A percentile compares a stretch with the other conserved stretches of the same genome.
These are phyloP conservation scores for Neopestalotiopsis rosae DNA, from an alignment of 2,329 filamentous ascomycete genomes.

Conservation along the genomic window DNA sequence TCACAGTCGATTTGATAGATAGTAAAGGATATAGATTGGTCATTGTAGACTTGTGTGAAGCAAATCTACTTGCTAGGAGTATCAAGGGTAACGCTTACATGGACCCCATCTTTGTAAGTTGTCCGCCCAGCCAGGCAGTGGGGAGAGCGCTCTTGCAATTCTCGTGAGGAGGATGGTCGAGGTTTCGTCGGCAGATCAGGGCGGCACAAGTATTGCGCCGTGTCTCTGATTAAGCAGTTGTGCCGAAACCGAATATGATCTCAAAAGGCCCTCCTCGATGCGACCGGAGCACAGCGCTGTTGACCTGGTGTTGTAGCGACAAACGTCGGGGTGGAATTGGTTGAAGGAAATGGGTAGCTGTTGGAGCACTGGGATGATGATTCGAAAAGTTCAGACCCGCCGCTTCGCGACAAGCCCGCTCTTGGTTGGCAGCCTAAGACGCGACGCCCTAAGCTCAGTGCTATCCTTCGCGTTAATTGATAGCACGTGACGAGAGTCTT, in stretches of 20 bases:
- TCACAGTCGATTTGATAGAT: neutral
- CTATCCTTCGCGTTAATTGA: conserved; percentile 20
- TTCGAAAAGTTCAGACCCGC: conserved; percentile 8
- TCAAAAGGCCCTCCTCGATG: neutral
- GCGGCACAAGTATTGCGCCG: neutral
- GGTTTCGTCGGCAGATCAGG: neutral
- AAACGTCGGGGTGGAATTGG: neutral
- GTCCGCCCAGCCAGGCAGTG: neutral
- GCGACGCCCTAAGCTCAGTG: conserved; percentile 10
- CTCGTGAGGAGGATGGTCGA: neutral
- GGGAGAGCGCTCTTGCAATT: neutral
- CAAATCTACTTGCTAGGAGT: neutral
- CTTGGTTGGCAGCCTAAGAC: neutral
- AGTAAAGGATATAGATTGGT: neutral
- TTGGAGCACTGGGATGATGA: neutral
- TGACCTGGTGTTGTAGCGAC: neutral
- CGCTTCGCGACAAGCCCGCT: conserved; percentile 7
- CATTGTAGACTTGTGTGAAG: neutral
- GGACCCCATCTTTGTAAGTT: conserved; percentile 30
- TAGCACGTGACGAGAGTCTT: conserved; percentile 8
- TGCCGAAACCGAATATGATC: neutral
- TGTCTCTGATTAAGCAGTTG: neutral
- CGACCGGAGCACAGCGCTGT: neutral
- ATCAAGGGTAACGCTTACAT: conserved; percentile 27
- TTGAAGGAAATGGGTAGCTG: neutral